A percentile compares a stretch with the other conserved stretches of the same genome.
Conservation (phyloP, 768 basidiomycete species). For the Saitozyma sp. region DNA sequence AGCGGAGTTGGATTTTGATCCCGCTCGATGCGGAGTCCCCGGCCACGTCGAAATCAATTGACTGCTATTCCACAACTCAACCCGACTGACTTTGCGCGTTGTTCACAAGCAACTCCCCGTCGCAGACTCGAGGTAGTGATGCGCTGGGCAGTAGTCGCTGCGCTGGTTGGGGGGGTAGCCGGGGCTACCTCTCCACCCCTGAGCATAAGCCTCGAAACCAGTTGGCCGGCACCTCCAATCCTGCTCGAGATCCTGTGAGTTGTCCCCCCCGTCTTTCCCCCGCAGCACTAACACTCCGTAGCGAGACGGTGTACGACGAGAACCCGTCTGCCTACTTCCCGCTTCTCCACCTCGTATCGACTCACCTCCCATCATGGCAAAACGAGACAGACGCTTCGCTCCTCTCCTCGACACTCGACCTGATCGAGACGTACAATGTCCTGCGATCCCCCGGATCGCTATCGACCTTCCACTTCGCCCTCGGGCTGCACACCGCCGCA, state of each 20-base stretch:
- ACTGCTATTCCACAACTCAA: too few species aligned
- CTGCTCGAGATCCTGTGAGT: conserved; percentile 68
- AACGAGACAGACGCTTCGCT: conserved; percentile 14
- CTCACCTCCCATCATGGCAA: conserved; percentile 39
- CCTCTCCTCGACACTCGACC: conserved; percentile 36
- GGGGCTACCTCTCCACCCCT: conserved; percentile 57
- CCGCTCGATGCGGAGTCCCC: too few species aligned
- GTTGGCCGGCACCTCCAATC: conserved; percentile 67
- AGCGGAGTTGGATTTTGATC: too few species aligned
- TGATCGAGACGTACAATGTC: conserved; percentile 52
- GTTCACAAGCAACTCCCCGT: background rate
- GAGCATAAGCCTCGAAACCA: conserved; percentile 63
- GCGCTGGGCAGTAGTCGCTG: conserved; percentile 4
- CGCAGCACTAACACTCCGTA: conserved; percentile 47
- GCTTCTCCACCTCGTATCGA: conserved; percentile 66
- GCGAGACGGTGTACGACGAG: conserved; percentile 78
- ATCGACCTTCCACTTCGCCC: conserved; percentile 66
- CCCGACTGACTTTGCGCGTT: background rate
- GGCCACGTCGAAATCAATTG: too few species aligned
- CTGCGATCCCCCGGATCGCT: conserved; percentile 60
- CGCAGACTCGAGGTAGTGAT: background rate
- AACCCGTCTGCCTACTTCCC: conserved; percentile 73
- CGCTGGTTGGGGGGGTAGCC: conserved; percentile 5
- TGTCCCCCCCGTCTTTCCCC: background rate
- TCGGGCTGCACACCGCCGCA: conserved; percentile 73